Conservation (phyloP, 805 yeast genomes). For the Ogataea methylovora region DNA sequence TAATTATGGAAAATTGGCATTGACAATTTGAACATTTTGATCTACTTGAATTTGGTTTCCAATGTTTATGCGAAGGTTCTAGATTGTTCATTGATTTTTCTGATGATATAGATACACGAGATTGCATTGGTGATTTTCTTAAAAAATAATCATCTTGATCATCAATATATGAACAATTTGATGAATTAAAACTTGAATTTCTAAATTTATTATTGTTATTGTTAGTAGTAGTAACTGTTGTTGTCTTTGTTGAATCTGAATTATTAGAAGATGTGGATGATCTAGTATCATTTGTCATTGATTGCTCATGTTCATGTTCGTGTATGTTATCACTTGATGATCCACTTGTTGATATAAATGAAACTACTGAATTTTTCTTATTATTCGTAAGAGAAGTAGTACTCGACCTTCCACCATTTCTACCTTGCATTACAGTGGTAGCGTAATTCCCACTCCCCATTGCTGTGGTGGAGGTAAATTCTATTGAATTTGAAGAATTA, state of each 20-base stretch:
- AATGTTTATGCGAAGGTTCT: constrained; percentile 46
- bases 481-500: neutral
- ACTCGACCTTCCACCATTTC: neutral
- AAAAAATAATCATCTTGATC: neutral
- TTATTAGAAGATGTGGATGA: neutral
- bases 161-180: too few species aligned
- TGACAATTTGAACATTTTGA: constrained; percentile 29
- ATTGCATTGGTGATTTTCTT: neutral
- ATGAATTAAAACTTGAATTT: too few species aligned
- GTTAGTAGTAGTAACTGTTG: neutral
- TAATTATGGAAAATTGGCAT: constrained; percentile 18
- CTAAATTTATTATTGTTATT: too few species aligned
- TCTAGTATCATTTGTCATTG: neutral
- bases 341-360: neutral
- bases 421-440: neutral
- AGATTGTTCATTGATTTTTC: neutral
- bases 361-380: neutral
- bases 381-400: neutral
- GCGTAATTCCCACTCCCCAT: neutral
- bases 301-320: neutral
- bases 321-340: neutral
- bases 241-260: neutral
- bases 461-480: neutral
- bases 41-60: constrained; percentile 39
- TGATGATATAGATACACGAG: neutral